Evolutionary conservation across 2,329 filamentous ascomycete species (phyloP).

Genomic region (Monosporascus sp.): DNA sequence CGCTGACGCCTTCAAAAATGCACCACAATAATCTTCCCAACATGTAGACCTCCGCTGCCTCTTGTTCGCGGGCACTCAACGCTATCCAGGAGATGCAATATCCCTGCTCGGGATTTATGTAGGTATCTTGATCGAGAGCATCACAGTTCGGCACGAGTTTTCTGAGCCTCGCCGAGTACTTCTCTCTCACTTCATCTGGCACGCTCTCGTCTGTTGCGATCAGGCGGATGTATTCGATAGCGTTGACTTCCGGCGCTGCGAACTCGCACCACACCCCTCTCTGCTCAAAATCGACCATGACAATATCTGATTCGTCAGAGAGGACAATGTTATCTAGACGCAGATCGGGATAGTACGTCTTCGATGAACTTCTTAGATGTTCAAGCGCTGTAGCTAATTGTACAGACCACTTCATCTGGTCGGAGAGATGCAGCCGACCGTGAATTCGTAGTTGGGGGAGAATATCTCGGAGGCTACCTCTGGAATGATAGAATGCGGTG

Average conservation of each 20-base stretch:
- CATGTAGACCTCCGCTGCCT: slow-evolving; percentile 58
- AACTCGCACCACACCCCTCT: slow-evolving; percentile 60
- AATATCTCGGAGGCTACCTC: slow-evolving; percentile 51
- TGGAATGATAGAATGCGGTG: slow-evolving; percentile 46
- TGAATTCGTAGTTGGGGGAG: slow-evolving; percentile 48
- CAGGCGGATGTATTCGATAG: slow-evolving; percentile 52
- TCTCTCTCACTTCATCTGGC: slow-evolving; percentile 31
- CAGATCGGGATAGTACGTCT: slow-evolving; percentile 52
- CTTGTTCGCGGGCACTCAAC: slow-evolving; percentile 46
- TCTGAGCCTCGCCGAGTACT: slow-evolving; percentile 37
- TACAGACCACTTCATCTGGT: slow-evolving; percentile 48
- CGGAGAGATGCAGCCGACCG: slow-evolving; percentile 32
- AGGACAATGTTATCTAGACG: slow-evolving; percentile 56
- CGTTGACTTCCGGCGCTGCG: slow-evolving; percentile 54
- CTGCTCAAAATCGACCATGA: slow-evolving; percentile 60
- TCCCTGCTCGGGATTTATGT: slow-evolving; percentile 41
- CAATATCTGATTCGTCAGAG: slow-evolving; percentile 37
- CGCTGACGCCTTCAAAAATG: slow-evolving; percentile 55
- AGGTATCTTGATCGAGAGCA: slow-evolving; percentile 35
- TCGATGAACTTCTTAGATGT: slow-evolving; percentile 41
- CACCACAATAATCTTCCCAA: slow-evolving; percentile 58
- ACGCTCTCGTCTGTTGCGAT: slow-evolving; percentile 46
- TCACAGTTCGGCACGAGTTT: slow-evolving; percentile 44
- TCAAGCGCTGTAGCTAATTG: slow-evolving; percentile 48
- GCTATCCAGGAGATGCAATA: slow-evolving; percentile 55